Base-by-base conservation (phyloP, 148 eudicot genomes). In the Fagopyrum homotropicum region DNA sequence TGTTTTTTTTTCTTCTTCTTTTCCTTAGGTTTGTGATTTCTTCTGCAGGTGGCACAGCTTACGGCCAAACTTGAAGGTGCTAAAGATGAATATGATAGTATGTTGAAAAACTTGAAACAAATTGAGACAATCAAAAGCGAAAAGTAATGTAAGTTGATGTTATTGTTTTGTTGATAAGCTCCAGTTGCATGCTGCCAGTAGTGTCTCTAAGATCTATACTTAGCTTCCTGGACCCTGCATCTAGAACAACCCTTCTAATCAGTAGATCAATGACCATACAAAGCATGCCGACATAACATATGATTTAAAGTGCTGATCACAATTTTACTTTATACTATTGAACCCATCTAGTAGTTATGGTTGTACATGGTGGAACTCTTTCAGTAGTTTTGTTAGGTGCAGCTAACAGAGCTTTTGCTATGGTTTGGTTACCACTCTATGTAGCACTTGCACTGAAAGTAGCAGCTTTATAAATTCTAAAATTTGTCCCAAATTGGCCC, bases 81-180 rank as follows among this genome's bases (percentile, higher is more conserved):
- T 61, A 80, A 46, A 19, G 35, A 72, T 68, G 79, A 83, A 74
- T 75, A 83, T 76, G 73, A 61, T 51, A 83, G 76, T 19, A 80
- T 83, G 86, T 80, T 73, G 19, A 69, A 45, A n/a, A 83, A 83
- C 69, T 81, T 83, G 22, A 49, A 77, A 35, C 72, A 80, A 56
- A 77, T 80, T 80, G 79, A 80, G 17, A 75, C 40, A 4, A 61
- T 78, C 61, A 80, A 80, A 61, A 47, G 60, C 19, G 82, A 80
- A 72, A 81, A 35, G 75, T 1, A 22, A 48, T 69, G 73, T 82
- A 66, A 48, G 76, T 40, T 7, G 47, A 15, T 66, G 71, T 6
- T 66, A 40, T 40, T 14, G 4, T 66, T 66, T 5, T 40, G 4
- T 26, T 66, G 46, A 40, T 15, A 40, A 66, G 19, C 43, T 43